A percentile compares a stretch with the other conserved stretches of the same genome.
Evolutionary conservation across 352 stramenopile species (phyloP).

Genomic region (Phytophthora fragariaefolia): DNA sequence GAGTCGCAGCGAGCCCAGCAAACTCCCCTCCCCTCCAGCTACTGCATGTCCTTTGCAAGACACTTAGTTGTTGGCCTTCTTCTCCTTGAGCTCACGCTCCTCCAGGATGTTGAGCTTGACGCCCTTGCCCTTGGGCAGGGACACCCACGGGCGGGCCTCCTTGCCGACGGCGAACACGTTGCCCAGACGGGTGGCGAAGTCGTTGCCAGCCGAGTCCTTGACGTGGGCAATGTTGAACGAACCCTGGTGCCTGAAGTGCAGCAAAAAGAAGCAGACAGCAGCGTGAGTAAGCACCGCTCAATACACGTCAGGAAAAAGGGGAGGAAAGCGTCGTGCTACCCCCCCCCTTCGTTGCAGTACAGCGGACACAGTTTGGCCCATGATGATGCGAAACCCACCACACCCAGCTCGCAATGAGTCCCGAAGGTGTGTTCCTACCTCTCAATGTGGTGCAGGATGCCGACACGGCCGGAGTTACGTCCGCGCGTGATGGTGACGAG

Average conservation of each 20-base stretch:
- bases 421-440: constrained; percentile 91
- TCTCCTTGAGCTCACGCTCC: constrained; percentile 88
- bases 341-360: too few species aligned
- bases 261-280: constrained; percentile 30
- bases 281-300: constrained; percentile 25
- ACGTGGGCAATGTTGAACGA: constrained; percentile 99
- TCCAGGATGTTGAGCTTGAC: constrained; percentile 99
- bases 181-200: constrained; percentile 97
- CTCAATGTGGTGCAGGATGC: constrained; percentile 97
- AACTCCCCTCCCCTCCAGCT: constrained; percentile 12
- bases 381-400: constrained; percentile 55
- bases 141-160: constrained; percentile 92
- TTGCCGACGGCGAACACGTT: constrained; percentile 99
- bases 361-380: too few species aligned
- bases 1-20: constrained; percentile 27
- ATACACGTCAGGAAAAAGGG: neutral
- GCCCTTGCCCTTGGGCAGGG: constrained; percentile 98
- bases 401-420: constrained; percentile 91
- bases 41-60: constrained; percentile 10
- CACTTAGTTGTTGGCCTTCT: constrained; percentile 75
- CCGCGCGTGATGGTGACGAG: constrained; percentile 98
- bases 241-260: constrained; percentile 93
- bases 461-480: constrained; percentile 97
- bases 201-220: constrained; percentile 97
- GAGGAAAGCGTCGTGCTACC: constrained; percentile 1